phyloP scores from a whole-genome alignment of 768 basidiomycete genomes.

The Suillus occidentalis region DNA sequence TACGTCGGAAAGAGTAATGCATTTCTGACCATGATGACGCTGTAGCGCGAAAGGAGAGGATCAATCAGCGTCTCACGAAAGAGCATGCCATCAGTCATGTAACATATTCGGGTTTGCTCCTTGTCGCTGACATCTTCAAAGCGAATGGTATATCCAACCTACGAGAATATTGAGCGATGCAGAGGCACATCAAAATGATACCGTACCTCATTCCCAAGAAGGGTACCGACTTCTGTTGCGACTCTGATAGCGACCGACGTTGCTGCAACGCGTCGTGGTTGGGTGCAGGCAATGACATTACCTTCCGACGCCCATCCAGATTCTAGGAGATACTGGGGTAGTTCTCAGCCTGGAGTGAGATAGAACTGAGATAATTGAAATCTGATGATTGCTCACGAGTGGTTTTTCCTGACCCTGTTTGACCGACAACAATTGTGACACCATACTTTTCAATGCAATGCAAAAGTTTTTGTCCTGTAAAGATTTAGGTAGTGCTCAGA shows the following conservation, averaged over 20 bases:
- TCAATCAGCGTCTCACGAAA: slow-evolving; percentile 93
- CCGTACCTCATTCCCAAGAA: slow-evolving; percentile 85
- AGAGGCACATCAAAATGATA: not conserved
- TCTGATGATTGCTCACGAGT: slow-evolving; percentile 65
- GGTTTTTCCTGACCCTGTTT: slow-evolving; percentile 97
- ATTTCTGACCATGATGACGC: slow-evolving; percentile 84
- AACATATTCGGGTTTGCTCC: slow-evolving; percentile 84
- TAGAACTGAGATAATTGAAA: slow-evolving; percentile 1
- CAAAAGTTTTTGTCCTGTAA: slow-evolving; percentile 71
- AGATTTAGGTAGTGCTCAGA: slow-evolving; percentile 1
- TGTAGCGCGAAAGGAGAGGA: slow-evolving; percentile 88
- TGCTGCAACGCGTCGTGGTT: slow-evolving; percentile 91
- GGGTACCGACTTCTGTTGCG: slow-evolving; percentile 86
- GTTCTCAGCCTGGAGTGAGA: slow-evolving; percentile 51
- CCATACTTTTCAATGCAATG: slow-evolving; percentile 83
- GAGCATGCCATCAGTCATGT: slow-evolving; percentile 98
- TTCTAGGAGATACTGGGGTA: slow-evolving; percentile 94
- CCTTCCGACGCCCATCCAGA: slow-evolving; percentile 89
- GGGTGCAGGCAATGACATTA: slow-evolving; percentile 87
- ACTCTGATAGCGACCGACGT: slow-evolving; percentile 92
- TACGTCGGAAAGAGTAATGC: not conserved
- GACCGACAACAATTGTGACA: slow-evolving; percentile 86
- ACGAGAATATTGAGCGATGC: slow-evolving; percentile 23
- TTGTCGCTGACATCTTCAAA: slow-evolving; percentile 93
- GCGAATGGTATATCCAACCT: slow-evolving; percentile 98